phyloP scores from a whole-genome alignment of 176 grass and related monocot species.

The Carex cristatella region DNA sequence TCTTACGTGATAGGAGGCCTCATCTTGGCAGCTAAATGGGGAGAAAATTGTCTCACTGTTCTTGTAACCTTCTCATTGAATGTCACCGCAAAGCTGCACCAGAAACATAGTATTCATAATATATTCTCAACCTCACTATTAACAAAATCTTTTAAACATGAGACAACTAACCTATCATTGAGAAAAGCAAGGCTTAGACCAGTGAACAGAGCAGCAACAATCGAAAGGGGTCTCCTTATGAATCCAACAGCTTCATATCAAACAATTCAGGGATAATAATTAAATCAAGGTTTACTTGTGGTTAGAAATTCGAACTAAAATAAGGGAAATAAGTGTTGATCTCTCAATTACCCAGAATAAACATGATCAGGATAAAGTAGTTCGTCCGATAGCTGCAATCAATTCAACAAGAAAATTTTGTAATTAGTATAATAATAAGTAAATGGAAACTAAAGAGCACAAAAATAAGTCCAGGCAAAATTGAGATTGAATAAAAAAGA shows the following conservation, averaged over 20 bases:
- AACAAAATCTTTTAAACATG: not conserved
- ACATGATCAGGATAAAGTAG: constrained; percentile 74
- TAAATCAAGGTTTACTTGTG: not conserved
- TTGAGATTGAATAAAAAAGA: not conserved
- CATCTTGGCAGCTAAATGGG: constrained; percentile 98
- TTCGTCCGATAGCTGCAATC: constrained; percentile 32
- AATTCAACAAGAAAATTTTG: not conserved
- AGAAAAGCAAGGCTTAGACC: constrained; percentile 27
- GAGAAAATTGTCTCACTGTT: constrained; percentile 83
- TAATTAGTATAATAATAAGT: constrained; percentile 6
- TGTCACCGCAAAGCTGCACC: constrained; percentile 29
- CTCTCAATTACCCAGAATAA: constrained; percentile 65
- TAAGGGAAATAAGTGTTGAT: not conserved
- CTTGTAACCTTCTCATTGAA: constrained; percentile 95
- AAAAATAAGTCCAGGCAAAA: not conserved
- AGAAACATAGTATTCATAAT: not conserved
- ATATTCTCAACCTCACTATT: not conserved
- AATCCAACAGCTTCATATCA: constrained; percentile 18
- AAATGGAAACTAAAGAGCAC: not conserved
- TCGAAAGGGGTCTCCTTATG: constrained; percentile 27
- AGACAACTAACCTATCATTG: constrained; percentile 20
- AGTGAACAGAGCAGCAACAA: constrained; percentile 12
- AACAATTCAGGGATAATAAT: not conserved
- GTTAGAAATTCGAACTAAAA: not conserved
- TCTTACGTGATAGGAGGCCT: constrained; percentile 72